Evolutionary conservation across 768 basidiomycete species (phyloP), one percentile per base, ranked within the genome.

Genomic region (Cubamyces sp.): DNA sequence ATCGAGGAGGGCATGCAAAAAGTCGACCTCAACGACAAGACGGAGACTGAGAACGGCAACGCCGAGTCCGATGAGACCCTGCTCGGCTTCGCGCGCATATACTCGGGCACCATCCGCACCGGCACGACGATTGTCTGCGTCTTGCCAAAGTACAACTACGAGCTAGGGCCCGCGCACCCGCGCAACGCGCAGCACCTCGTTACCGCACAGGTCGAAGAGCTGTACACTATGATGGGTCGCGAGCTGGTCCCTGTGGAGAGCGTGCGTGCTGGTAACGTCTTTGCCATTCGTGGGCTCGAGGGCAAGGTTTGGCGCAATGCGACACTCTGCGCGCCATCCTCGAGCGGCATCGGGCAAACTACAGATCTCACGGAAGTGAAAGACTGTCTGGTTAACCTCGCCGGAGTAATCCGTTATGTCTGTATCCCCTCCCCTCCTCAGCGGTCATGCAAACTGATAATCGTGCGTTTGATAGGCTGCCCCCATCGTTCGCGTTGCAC

Each of bases 171-270:
- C 0, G 77, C 77, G 12, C 87, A 95, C 68, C 84, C 87, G 7
- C 71, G 74, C 34, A 98, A 98, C 75, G 75, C 73, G 15, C 85
- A 84, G 63, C 83, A 90, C 69, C 67, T 95, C 45, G 71, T 82
- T 23, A 75, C 78, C 9, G 81, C 87, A 23, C 79, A 78, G n/a
- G 84, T 96, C 15, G 83, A 87, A 60, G 87, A 86, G 6, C 74
- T 99, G 54, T 99, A 98, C 74, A 84, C 91, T 51, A 98, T 99
- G 94, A 98, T 99, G 97, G 97, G 97, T 3, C 79, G 93, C 45
- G 96, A 98, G 70, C 81, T 99, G n/a, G 87, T 92, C 0, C 81
- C 88, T 0, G 92, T 96, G 3, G 80, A 91, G 21, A 80, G 79
- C 62, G 95, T 98, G 1, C 83, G 83, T 30, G 95, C 97, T 1